A percentile compares a stretch with the other conserved stretches of the same genome.
Conservation (phyloP, 371 early-diverging fungal genomes). For the Smittium culicis region DNA sequence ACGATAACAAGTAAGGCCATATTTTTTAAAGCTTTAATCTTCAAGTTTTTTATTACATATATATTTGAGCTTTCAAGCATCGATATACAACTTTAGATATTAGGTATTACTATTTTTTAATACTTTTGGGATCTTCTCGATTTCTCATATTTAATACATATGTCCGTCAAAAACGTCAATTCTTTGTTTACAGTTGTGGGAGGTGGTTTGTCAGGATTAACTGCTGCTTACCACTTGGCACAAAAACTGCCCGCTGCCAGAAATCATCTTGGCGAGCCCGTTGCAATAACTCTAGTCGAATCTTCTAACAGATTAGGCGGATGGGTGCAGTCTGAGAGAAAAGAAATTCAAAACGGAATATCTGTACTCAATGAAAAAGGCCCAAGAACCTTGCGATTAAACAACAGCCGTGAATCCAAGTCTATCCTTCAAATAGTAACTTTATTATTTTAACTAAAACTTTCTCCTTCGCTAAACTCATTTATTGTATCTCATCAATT, state of each 20-base stretch:
- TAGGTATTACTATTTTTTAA: too few relatives aligned
- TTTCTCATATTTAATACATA: too few relatives aligned
- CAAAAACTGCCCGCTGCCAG: slow-evolving; percentile 30
- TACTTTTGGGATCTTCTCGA: too few relatives aligned
- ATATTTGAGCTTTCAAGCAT: too few relatives aligned
- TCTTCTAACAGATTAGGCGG: slow-evolving; percentile 61
- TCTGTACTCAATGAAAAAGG: slow-evolving; percentile 67
- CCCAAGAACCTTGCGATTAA: slow-evolving; percentile 72
- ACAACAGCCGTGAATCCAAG: slow-evolving; percentile 47
- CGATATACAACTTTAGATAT: too few relatives aligned
- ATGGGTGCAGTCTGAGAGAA: slow-evolving; percentile 60
- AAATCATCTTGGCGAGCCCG: not conserved
- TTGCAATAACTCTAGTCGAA: slow-evolving; percentile 61
- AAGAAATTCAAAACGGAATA: slow-evolving; percentile 20
- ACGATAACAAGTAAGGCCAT: too few relatives aligned
- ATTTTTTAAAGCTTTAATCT: too few relatives aligned
- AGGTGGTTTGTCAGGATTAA: slow-evolving; percentile 84
- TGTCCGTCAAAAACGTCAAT: too few relatives aligned
- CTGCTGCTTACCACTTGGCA: slow-evolving; percentile 68
- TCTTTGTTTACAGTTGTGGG: slow-evolving; percentile 50
- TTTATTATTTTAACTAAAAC: slow-evolving; percentile 4
- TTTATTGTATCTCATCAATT: not conserved
- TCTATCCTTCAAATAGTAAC: slow-evolving; percentile 65
- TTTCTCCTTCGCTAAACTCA: not conserved
- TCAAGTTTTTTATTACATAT: too few relatives aligned